These are phyloP conservation scores for Phaeosphaeria sp. DNA, from an alignment of 2,329 filamentous ascomycete species.

Conservation along the genomic window DNA sequence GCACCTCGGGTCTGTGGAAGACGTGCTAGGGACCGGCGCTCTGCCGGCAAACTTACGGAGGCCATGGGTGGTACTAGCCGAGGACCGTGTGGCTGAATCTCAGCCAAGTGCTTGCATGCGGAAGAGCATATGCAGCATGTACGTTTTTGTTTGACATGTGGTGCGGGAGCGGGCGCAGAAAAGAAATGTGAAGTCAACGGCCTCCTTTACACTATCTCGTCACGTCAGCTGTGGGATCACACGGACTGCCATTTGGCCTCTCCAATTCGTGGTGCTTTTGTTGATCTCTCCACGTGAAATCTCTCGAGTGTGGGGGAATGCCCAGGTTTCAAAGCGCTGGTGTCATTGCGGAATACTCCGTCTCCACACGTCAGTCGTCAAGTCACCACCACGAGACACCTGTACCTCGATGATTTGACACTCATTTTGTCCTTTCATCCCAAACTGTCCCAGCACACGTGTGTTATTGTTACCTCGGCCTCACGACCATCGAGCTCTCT, in stretches of 20 bases:
- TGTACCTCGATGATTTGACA: conserved; percentile 2
- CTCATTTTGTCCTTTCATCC: conserved; percentile 10
- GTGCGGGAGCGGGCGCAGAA: conserved; percentile 1
- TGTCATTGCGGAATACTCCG: conserved; percentile 19
- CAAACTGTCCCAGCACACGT: conserved; percentile 9
- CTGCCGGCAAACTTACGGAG: conserved; percentile 11
- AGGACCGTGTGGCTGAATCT: conserved; percentile 32
- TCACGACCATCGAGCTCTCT: conserved; percentile 23
- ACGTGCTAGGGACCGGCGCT: conserved; percentile 3
- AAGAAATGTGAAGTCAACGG: conserved; percentile 6
- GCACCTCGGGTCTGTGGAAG: conserved; percentile 35
- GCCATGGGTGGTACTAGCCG: conserved; percentile 16
- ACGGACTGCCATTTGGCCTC: neutral
- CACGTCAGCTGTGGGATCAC: conserved; percentile 23
- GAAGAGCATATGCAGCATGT: conserved; percentile 9
- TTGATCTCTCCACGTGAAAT: conserved; percentile 35
- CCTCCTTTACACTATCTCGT: conserved; percentile 17
- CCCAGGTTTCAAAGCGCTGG: conserved; percentile 21
- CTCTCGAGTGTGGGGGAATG: conserved; percentile 39
- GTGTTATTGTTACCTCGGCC: conserved; percentile 33
- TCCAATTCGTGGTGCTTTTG: conserved; percentile 16
- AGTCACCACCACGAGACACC: conserved; percentile 7
- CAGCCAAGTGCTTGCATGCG: conserved; percentile 8
- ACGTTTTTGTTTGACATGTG: neutral
- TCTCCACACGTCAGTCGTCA: conserved; percentile 15